Evolutionary conservation across 768 basidiomycete species (phyloP), one percentile per base, ranked within the genome.

Genomic region (Amanita exitialis): DNA sequence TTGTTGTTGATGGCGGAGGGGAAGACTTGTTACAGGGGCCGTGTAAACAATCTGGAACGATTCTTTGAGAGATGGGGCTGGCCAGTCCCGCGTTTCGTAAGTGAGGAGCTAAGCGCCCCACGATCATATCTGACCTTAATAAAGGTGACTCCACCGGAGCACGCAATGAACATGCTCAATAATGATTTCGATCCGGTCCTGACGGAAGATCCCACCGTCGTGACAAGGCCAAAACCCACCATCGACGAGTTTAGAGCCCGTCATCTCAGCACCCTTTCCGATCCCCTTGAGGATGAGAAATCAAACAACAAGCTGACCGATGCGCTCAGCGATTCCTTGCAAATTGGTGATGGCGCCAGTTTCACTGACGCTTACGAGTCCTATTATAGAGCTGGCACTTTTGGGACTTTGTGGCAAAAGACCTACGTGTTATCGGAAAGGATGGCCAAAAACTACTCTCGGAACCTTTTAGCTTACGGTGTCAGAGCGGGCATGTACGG

Each of bases 381-480:
- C 20, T 34, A 27, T 8, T 23, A 34, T 13, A 64, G 63, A 49
- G 61, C 66, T 4, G 64, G 66, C 4, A 25, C 50, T 6, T 16
- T 67, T 2, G 59, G 52, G 8, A 70, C 66, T 1, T 58, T 67
- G 9, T 62, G 71, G 30, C 69, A 69, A 63, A 69, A 75, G 44
- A 73, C 72, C 1, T n/a, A 61, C n/a, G 68, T 77, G 5, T 64
- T 82, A 1, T 66, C 70, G 1, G 68, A 78, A 52, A 62, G 80
- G 16, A 74, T 67, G 41, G 56, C 66, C 12, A 54, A 71, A 46
- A 80, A 81, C 56, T 81, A 80, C 57, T 59, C 59, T 13, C 61
- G 80, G 15, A 80, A 82, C 56, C 53, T 80, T 2, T 62, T 83
- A 25, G 80, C 79, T 1, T 82, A 79, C 57, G 78, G 79, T 8